These are phyloP conservation scores for Rhodocollybia butyracea DNA, from an alignment of 768 basidiomycete species.

Conservation along the genomic window DNA sequence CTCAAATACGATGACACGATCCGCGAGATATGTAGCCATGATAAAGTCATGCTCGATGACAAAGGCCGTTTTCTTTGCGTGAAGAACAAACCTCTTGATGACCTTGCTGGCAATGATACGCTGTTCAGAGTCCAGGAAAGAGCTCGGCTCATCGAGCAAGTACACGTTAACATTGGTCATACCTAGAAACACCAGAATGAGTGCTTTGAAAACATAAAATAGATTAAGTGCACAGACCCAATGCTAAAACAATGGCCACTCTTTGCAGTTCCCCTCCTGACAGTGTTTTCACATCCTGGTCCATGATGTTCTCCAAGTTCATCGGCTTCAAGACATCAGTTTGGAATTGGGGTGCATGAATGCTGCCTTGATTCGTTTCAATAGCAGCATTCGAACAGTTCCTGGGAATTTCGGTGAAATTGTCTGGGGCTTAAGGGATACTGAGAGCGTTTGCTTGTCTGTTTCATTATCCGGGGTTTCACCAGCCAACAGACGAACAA, in stretches of 20 bases:
- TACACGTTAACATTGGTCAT: slow-evolving; percentile 85
- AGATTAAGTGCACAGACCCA: slow-evolving; percentile 47
- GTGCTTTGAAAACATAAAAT: slow-evolving; percentile 11
- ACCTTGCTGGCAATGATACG: slow-evolving; percentile 98
- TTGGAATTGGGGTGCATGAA: slow-evolving; percentile 99
- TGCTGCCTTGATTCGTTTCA: slow-evolving; percentile 91
- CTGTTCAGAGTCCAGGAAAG: slow-evolving; percentile 98
- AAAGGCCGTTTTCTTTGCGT: slow-evolving; percentile 97
- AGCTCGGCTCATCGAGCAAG: slow-evolving; percentile 92
- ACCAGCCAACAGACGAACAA: slow-evolving; percentile 92
- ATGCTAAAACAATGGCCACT: slow-evolving; percentile 91
- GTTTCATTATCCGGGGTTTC: slow-evolving; percentile 85
- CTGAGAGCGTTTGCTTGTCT: slow-evolving; percentile 75
- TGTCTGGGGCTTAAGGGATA: slow-evolving; percentile 98
- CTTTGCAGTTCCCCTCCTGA: slow-evolving; percentile 98
- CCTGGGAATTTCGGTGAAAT: slow-evolving; percentile 98
- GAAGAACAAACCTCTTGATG: slow-evolving; percentile 87
- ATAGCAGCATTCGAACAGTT: slow-evolving; percentile 89
- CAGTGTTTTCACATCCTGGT: slow-evolving; percentile 96
- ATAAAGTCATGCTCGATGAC: slow-evolving; percentile 99
- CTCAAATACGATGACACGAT: slow-evolving; percentile 93
- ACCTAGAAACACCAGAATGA: slow-evolving; percentile 28
- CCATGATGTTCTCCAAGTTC: slow-evolving; percentile 91
- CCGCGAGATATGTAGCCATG: slow-evolving; percentile 99
- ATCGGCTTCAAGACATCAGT: slow-evolving; percentile 98